Conservation (phyloP, 2,329 filamentous ascomycete genomes). For the Microcyclospora pomicola region DNA sequence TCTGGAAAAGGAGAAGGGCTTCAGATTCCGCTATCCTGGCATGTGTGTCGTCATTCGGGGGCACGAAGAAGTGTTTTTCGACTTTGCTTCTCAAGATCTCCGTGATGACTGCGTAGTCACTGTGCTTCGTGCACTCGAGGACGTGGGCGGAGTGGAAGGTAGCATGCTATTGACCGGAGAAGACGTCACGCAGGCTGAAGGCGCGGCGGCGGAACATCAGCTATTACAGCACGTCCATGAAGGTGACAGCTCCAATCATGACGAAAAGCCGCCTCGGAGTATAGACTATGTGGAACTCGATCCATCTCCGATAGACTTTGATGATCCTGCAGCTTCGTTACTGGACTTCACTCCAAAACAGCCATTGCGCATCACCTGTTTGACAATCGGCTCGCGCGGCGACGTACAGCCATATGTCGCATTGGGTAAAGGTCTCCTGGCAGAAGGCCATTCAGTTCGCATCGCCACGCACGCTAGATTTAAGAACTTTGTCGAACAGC, state of each 20-base stretch:
- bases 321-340: constrained; percentile 76
- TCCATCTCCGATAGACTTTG: constrained; percentile 67
- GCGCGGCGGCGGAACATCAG: constrained; percentile 64
- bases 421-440: constrained; percentile 75
- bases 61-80: constrained; percentile 92
- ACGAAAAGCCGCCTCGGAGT: constrained; percentile 20
- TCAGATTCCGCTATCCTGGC: constrained; percentile 79
- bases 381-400: constrained; percentile 89
- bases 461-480: constrained; percentile 94
- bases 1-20: constrained; percentile 87
- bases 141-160: constrained; percentile 54
- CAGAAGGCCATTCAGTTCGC: constrained; percentile 70
- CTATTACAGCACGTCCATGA: constrained; percentile 62
- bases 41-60: constrained; percentile 86
- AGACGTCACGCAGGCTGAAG: constrained; percentile 56
- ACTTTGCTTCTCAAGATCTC: constrained; percentile 63
- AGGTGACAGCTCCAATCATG: constrained; percentile 28
- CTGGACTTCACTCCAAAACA: constrained; percentile 79
- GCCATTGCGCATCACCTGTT: constrained; percentile 71
- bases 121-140: constrained; percentile 62
- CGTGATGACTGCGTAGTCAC: constrained; percentile 84
- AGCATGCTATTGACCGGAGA: constrained; percentile 53
- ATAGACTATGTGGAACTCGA: constrained; percentile 28
- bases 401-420: constrained; percentile 98
- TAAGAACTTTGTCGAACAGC: constrained; percentile 72